A percentile compares a stretch with the other conserved stretches of the same genome.
These are phyloP conservation scores for Cryptococcus sp. DNA, from an alignment of 1,284 basidiomycete species.

Conservation along the genomic window DNA sequence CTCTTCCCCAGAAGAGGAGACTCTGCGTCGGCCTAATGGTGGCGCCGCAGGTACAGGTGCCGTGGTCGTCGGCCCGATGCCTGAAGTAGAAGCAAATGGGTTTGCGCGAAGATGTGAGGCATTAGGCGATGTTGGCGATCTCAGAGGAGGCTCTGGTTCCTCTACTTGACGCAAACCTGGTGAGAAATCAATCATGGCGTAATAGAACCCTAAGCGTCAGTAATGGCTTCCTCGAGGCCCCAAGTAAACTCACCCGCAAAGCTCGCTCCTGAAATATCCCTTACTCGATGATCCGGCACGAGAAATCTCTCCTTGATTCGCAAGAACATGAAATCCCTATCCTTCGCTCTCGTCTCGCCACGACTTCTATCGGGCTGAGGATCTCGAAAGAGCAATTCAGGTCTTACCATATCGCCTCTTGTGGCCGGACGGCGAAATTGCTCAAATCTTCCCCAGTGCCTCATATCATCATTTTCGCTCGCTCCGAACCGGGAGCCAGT, in stretches of 20 bases:
- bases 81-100: no score
- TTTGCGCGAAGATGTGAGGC: no score
- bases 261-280: constrained; percentile 91
- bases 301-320: constrained; percentile 95
- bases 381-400: constrained; percentile 67
- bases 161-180: constrained; percentile 18
- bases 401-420: constrained; percentile 59
- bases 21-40: constrained; percentile 8
- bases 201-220: constrained; percentile 69
- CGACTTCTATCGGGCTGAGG: constrained; percentile 28
- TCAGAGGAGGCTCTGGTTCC: constrained; percentile 35
- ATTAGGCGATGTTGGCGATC: constrained; percentile 22
- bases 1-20: constrained; percentile 1
- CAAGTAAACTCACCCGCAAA: constrained; percentile 70
- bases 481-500: constrained; percentile 76
- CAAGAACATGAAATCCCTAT: constrained; percentile 66
- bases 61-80: neutral
- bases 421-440: constrained; percentile 69
- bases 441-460: constrained; percentile 86
- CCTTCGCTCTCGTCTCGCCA: constrained; percentile 23
- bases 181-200: constrained; percentile 51
- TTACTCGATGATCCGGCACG: constrained; percentile 86
- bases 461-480: constrained; percentile 77
- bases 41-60: neutral
- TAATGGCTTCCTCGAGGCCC: neutral